Base-by-base conservation (phyloP, 2,329 filamentous ascomycete genomes). In the Calonectria hongkongensis region DNA sequence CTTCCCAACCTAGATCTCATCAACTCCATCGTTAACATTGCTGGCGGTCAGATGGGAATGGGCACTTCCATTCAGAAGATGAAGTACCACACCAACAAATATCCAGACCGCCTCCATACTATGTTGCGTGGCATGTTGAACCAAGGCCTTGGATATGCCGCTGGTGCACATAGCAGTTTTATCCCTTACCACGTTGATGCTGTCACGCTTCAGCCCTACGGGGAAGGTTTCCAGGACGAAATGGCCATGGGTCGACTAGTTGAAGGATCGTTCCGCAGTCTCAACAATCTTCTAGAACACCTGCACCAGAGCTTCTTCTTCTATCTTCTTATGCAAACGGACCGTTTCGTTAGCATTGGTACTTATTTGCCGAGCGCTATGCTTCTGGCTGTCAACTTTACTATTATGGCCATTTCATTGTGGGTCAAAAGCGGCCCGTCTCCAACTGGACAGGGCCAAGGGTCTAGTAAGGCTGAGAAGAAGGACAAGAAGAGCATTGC, bases 271-370 rank as follows among this genome's bases (percentile, higher is more conserved):
- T 98, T 98, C 83, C 90, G 97, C 79, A 98, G 95, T 83, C 87
- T 99, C 84, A 99, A 99, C 86, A 99, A 99, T 81, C 86, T 99
- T 71, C 90, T 99, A 39, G 97, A 99, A 85, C 96, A 99, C 82
- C 89, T 99, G 73, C 97, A 99, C 83, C 97, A 99, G 86, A 98
- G 96, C 83, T 99, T 99, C 88, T 99, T 99, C 90, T 98, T 99
- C 86, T 99, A 99, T 83, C 88, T 99, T 65, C 89, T 99, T 54
- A 95, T 98, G 91, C 93, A 97, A 77, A 91, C 93, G 36, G 94
- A 97, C 79, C 92, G 96, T 13, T 99, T 99, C 82, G 97, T 98
- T 78, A 98, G 96, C 84, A 99, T 99, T 75, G 97, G 97, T 18
- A 99, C 96, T 1, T 99, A 99, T 81, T 89, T 99, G 4, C 97